A percentile compares a stretch with the other conserved stretches of the same genome.
These are phyloP conservation scores for Colletotrichum eleusines DNA, from an alignment of 2,329 filamentous ascomycete species.

Conservation along the genomic window DNA sequence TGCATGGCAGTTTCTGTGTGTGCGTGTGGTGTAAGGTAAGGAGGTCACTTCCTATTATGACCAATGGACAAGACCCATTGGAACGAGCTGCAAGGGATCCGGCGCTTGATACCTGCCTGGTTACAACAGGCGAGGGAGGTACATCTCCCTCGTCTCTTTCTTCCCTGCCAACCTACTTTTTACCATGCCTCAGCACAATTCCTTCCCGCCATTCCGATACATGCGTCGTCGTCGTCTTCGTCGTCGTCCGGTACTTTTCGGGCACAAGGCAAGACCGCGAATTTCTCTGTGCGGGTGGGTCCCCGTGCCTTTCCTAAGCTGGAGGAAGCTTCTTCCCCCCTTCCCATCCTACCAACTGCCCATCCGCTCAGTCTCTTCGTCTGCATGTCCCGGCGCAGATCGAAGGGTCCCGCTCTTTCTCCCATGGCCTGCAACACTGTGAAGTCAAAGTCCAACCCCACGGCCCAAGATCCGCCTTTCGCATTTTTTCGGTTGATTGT, in stretches of 20 bases:
- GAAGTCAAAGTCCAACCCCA: conserved; percentile 34
- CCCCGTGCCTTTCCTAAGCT: background rate
- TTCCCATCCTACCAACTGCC: conserved; percentile 11
- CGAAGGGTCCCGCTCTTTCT: conserved; percentile 27
- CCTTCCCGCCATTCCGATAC: conserved; percentile 27
- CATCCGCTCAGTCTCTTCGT: conserved; percentile 25
- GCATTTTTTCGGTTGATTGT: conserved; percentile 33
- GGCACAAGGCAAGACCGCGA: conserved; percentile 4
- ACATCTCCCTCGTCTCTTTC: conserved; percentile 4
- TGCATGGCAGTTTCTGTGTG: background rate
- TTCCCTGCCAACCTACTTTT: conserved; percentile 14
- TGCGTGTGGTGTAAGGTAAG: conserved; percentile 16
- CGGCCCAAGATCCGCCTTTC: conserved; percentile 23
- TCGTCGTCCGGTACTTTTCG: conserved; percentile 25
- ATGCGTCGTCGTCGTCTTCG: conserved; percentile 26
- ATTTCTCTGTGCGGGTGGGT: conserved; percentile 3
- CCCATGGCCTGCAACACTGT: conserved; percentile 13
- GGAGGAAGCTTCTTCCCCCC: conserved; percentile 27
- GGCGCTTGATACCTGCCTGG: conserved; percentile 8
- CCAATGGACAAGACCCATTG: conserved; percentile 19
- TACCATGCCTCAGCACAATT: conserved; percentile 18
- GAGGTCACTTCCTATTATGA: conserved; percentile 32
- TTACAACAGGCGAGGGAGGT: background rate
- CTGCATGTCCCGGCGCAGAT: conserved; percentile 29
- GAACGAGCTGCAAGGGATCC: conserved; percentile 26